Conservation (phyloP, 345 rosid genomes). For the Clarkia xantiana region DNA sequence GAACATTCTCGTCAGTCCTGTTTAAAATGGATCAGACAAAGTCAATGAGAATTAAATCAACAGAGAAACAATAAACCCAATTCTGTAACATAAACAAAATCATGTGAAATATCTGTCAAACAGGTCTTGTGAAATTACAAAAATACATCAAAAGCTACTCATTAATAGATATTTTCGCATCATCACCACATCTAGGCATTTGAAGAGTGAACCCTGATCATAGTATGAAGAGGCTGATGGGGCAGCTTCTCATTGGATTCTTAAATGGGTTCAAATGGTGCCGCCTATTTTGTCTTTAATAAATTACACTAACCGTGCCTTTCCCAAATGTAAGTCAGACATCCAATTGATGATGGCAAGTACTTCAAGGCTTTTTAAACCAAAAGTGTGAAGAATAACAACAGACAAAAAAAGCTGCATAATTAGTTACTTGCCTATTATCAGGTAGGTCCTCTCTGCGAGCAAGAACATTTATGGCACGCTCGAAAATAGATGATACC, state of each 20-base stretch:
- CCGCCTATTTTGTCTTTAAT: too few relatives aligned
- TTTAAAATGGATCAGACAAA: conserved; percentile 2
- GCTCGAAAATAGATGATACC: conserved; percentile 74
- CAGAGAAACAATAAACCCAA: too few relatives aligned
- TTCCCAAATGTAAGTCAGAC: too few relatives aligned
- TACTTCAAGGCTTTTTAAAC: neutral
- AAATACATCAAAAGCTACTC: too few relatives aligned
- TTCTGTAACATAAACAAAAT: too few relatives aligned
- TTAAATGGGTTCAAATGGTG: too few relatives aligned
- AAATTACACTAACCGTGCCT: too few relatives aligned
- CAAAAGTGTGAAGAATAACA: neutral
- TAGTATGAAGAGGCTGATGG: too few relatives aligned
- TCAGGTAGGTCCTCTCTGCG: conserved; percentile 56
- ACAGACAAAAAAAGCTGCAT: neutral
- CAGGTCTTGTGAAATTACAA: too few relatives aligned
- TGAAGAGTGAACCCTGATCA: too few relatives aligned
- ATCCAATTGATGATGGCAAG: neutral
- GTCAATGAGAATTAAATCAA: neutral
- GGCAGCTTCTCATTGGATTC: too few relatives aligned
- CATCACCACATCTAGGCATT: neutral
- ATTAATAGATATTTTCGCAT: neutral
- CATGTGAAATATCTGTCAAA: too few relatives aligned
- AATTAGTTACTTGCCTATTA: conserved; percentile 24
- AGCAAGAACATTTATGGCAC: conserved; percentile 60
- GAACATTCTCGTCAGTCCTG: conserved; percentile 48